Evolutionary conservation across 164 flowering plant genomes (phyloP).

Genomic region (Liriodendron chinense): DNA sequence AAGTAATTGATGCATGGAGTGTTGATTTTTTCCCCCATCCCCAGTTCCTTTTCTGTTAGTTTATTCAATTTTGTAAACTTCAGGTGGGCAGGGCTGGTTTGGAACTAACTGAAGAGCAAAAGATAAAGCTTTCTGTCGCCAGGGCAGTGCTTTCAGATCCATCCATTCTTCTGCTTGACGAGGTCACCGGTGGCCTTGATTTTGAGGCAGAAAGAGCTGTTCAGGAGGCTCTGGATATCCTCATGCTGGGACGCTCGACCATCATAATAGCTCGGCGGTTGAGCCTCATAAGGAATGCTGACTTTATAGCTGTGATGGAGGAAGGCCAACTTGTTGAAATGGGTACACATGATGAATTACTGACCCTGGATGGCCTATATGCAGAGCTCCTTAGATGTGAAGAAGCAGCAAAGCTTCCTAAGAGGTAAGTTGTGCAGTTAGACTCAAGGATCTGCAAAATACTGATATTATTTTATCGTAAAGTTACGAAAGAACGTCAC

Average conservation of each 20-base stretch:
- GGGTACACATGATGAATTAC: slow-evolving; percentile 96
- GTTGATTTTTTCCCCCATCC: not conserved
- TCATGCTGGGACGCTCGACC: slow-evolving; percentile 92
- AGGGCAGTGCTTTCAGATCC: slow-evolving; percentile 96
- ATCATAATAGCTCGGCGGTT: slow-evolving; percentile 92
- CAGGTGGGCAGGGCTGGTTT: slow-evolving; percentile 95
- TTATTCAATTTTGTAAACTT: slow-evolving; percentile 15
- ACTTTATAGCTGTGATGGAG: slow-evolving; percentile 99
- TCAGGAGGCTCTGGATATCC: slow-evolving; percentile 91
- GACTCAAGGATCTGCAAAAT: not conserved
- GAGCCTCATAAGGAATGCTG: slow-evolving; percentile 92
- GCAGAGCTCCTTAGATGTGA: slow-evolving; percentile 81
- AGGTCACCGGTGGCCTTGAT: slow-evolving; percentile 78
- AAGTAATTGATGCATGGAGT: not conserved
- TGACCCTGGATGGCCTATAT: slow-evolving; percentile 71
- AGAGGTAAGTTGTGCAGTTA: slow-evolving; percentile 22
- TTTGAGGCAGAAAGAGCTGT: slow-evolving; percentile 93
- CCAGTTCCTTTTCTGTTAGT: not conserved
- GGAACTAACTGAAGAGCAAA: slow-evolving; percentile 81
- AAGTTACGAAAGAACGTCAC: too few species aligned
- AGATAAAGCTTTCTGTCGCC: slow-evolving; percentile 89
- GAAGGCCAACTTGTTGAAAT: slow-evolving; percentile 98
- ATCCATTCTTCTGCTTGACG: slow-evolving; percentile 88
- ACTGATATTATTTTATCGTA: not conserved
- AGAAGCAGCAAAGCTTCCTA: slow-evolving; percentile 44